phyloP scores from a whole-genome alignment of 2,329 filamentous ascomycete genomes.

The Scorias spongiosa region DNA sequence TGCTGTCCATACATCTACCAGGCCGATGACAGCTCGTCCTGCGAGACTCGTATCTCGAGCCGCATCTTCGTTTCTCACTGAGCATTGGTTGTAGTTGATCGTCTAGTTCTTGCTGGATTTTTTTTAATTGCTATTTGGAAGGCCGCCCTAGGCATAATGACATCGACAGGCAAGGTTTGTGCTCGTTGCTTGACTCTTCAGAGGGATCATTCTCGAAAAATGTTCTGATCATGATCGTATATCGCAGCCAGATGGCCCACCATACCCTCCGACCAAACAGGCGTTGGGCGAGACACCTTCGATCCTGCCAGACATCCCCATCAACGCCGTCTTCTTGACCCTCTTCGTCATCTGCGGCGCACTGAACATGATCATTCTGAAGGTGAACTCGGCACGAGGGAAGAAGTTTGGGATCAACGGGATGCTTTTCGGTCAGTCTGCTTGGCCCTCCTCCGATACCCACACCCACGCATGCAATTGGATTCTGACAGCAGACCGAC shows the following conservation, averaged over 20 bases:
- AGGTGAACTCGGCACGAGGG: conserved; percentile 33
- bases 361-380: conserved; percentile 44
- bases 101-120: too few relatives aligned
- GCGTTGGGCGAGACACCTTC: conserved; percentile 44
- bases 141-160: too few relatives aligned
- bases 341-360: conserved; percentile 41
- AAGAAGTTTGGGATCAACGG: conserved; percentile 47
- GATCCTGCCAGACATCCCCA: conserved; percentile 44
- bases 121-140: too few relatives aligned
- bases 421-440: conserved; percentile 31
- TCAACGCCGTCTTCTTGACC: conserved; percentile 46
- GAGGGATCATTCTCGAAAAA: neutral
- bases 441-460: conserved; percentile 41
- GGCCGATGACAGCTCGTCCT: too few relatives aligned
- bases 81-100: too few relatives aligned
- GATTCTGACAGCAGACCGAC: conserved; percentile 38
- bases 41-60: too few relatives aligned
- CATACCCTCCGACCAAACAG: conserved; percentile 23
- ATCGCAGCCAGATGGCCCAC: conserved; percentile 3
- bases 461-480: conserved; percentile 35
- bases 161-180: too few relatives aligned
- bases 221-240: neutral
- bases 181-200: too few relatives aligned
- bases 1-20: too few relatives aligned
- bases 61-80: too few relatives aligned